Conservation (phyloP, 2,329 filamentous ascomycete genomes). For the Fusarium avenaceum region DNA sequence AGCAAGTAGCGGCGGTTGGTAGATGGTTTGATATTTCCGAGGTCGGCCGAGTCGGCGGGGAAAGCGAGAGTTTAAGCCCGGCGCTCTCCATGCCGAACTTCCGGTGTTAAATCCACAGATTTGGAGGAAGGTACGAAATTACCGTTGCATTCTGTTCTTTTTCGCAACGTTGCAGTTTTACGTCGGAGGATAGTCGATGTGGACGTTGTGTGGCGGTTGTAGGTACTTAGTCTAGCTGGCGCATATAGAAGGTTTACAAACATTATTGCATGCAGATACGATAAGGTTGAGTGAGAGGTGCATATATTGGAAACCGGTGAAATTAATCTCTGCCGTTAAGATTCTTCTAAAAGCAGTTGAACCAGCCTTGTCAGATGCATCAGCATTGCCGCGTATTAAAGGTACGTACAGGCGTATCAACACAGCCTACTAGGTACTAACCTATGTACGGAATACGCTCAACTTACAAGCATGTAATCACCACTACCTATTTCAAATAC, state of each 20-base stretch:
- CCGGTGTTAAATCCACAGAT: not conserved
- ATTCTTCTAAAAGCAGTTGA: not conserved
- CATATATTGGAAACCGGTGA: not conserved
- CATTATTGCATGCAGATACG: not conserved
- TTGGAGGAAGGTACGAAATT: not conserved
- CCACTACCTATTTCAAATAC: constrained; percentile 5
- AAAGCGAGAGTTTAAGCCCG: constrained; percentile 13
- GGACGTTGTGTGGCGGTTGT: not conserved
- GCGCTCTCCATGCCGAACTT: constrained; percentile 9
- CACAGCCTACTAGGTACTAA: not conserved
- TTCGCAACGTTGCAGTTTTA: not conserved
- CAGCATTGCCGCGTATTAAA: not conserved
- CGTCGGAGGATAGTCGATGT: not conserved
- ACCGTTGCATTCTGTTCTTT: not conserved
- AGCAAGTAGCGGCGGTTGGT: too few species aligned
- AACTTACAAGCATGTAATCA: too few species aligned
- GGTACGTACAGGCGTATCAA: too few species aligned
- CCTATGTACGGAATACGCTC: not conserved
- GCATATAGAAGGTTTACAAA: constrained; percentile 7
- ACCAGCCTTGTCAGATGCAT: not conserved
- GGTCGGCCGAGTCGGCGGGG: constrained; percentile 35
- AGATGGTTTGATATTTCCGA: constrained; percentile 12
- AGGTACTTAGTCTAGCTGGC: not conserved
- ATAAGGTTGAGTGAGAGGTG: not conserved
- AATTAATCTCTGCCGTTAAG: not conserved